Conservation (phyloP, 345 rosid genomes). For the Capsella bursapastoris region DNA sequence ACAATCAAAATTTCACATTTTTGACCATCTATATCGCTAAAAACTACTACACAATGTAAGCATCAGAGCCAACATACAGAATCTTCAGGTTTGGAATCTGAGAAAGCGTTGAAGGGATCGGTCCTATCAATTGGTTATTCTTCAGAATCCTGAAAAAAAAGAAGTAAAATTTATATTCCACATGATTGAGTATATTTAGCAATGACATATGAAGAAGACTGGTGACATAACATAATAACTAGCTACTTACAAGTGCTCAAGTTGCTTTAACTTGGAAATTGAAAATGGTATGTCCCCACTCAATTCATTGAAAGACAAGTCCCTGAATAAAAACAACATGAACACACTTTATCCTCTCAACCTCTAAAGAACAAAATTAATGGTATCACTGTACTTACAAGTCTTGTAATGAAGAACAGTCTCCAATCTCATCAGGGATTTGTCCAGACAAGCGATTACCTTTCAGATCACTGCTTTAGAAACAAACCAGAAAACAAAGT, state of each 20-base stretch:
- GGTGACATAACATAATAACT: neutral
- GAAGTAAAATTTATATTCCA: constrained; percentile 9
- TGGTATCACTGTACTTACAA: constrained; percentile 59
- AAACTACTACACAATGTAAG: neutral
- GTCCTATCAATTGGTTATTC: constrained; percentile 88
- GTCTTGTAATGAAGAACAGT: constrained; percentile 73
- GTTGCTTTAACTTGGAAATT: constrained; percentile 80
- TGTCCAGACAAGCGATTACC: constrained; percentile 86
- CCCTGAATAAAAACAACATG: constrained; percentile 51
- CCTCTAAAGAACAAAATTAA: neutral
- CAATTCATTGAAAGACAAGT: constrained; percentile 80
- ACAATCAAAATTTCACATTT: constrained; percentile 1
- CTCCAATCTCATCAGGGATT: constrained; percentile 97
- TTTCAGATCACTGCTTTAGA: constrained; percentile 64
- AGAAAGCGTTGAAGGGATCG: constrained; percentile 87
- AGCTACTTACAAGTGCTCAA: constrained; percentile 74
- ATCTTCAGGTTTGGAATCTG: constrained; percentile 92
- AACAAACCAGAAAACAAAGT: neutral
- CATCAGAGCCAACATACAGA: constrained; percentile 60
- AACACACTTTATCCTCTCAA: constrained; percentile 24
- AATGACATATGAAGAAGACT: neutral
- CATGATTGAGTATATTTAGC: constrained; percentile 3
- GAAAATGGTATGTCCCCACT: constrained; percentile 96
- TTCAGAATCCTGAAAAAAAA: constrained; percentile 62
- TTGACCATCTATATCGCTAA: neutral